These are phyloP conservation scores for Globisporangium alternatum DNA, from an alignment of 352 stramenopile species.

Conservation along the genomic window DNA sequence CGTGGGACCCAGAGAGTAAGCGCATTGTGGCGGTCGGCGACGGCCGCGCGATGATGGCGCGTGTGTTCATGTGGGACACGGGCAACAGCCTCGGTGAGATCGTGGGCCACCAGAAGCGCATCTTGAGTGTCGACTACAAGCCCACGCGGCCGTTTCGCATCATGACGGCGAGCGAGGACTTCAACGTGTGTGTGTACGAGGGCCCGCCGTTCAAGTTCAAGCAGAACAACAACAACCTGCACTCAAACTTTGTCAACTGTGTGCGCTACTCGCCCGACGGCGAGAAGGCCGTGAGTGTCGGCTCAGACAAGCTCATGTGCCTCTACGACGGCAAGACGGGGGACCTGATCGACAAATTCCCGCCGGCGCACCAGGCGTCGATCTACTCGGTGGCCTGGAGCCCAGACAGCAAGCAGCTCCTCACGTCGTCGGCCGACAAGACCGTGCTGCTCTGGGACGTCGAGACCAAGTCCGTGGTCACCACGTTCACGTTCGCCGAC, in stretches of 20 bases:
- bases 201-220: conserved; percentile 97
- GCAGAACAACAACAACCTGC: conserved; percentile 89
- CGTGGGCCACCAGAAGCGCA: conserved; percentile 92
- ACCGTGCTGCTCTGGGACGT: conserved; percentile 93
- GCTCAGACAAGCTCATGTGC: conserved; percentile 93
- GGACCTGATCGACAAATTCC: conserved; percentile 80
- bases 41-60: conserved; percentile 69
- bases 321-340: conserved; percentile 94
- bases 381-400: conserved; percentile 96
- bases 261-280: conserved; percentile 93
- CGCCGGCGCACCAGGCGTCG: conserved; percentile 81
- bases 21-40: conserved; percentile 90
- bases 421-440: conserved; percentile 96
- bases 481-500: conserved; percentile 76
- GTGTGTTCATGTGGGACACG: conserved; percentile 97
- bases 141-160: conserved; percentile 93
- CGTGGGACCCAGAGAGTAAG: conserved; percentile 96
- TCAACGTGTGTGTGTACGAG: conserved; percentile 93
- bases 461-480: conserved; percentile 60
- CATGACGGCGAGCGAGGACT: conserved; percentile 94
- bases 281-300: conserved; percentile 88
- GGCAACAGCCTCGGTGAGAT: conserved; percentile 95
- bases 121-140: conserved; percentile 91
- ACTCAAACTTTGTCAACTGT: conserved; percentile 96
- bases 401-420: conserved; percentile 84